These are phyloP conservation scores for Tulasnella sp. DNA, from an alignment of 768 basidiomycete species.

Conservation along the genomic window DNA sequence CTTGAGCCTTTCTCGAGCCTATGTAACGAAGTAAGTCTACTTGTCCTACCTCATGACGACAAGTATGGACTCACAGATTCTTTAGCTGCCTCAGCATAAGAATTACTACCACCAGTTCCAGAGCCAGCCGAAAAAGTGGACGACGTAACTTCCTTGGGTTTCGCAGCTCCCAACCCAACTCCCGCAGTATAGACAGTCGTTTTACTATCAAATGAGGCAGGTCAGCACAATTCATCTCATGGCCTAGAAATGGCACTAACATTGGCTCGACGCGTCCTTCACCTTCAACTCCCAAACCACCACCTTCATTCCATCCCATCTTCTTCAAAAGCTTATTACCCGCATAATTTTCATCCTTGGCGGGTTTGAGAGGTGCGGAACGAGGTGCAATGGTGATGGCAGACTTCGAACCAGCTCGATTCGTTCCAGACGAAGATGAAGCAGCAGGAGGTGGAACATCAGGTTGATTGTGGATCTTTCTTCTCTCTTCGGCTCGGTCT, in stretches of 20 bases:
- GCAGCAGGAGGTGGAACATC: constrained; percentile 40
- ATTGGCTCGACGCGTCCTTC: constrained; percentile 84
- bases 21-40: no score
- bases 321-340: constrained; percentile 90
- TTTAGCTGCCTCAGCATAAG: constrained; percentile 37
- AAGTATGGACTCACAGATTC: constrained; percentile 15
- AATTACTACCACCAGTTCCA: constrained; percentile 51
- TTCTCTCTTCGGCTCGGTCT: constrained; percentile 86
- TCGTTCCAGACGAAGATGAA: constrained; percentile 25
- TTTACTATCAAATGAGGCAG: constrained; percentile 33
- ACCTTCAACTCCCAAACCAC: constrained; percentile 67
- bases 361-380: constrained; percentile 46
- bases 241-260: constrained; percentile 33
- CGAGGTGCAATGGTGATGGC: constrained; percentile 34
- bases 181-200: constrained; percentile 80
- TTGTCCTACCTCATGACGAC: no score
- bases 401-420: constrained; percentile 41
- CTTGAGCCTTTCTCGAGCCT: no score
- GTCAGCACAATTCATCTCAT: neutral
- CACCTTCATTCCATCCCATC: constrained; percentile 96
- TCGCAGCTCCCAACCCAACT: constrained; percentile 84
- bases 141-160: constrained; percentile 54
- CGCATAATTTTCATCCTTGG: constrained; percentile 69
- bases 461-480: constrained; percentile 84
- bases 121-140: constrained; percentile 38